Evolutionary conservation across 768 basidiomycete genomes (phyloP).

Genomic region (Leucosporidium yakuticum): DNA sequence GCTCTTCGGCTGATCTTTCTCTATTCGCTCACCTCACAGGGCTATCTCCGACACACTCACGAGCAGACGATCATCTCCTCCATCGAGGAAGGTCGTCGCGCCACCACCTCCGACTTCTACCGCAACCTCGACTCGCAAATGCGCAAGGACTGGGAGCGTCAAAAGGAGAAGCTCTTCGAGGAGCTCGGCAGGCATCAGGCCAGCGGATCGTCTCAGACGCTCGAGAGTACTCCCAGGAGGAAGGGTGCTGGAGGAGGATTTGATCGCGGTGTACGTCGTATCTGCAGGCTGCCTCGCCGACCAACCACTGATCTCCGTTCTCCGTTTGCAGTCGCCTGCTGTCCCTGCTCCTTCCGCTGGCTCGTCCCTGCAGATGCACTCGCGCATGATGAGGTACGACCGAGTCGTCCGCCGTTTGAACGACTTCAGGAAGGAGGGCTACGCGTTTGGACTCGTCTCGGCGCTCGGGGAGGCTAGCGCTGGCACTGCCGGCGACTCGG

Average conservation of each 20-base stretch:
- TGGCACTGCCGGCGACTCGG: constrained; percentile 17
- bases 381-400: constrained; percentile 94
- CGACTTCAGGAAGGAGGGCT: constrained; percentile 52
- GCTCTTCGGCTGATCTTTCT: too few relatives aligned
- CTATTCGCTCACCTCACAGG: constrained; percentile 39
- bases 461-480: constrained; percentile 48
- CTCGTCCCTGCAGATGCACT: constrained; percentile 52
- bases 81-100: constrained; percentile 79
- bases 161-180: constrained; percentile 83
- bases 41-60: constrained; percentile 89
- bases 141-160: constrained; percentile 77
- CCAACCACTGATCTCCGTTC: neutral
- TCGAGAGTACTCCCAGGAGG: constrained; percentile 11
- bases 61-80: constrained; percentile 91
- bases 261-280: constrained; percentile 15
- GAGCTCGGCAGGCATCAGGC: constrained; percentile 57
- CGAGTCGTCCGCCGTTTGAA: constrained; percentile 73
- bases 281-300: neutral
- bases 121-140: constrained; percentile 67
- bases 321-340: neutral
- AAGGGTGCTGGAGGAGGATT: constrained; percentile 18
- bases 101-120: constrained; percentile 81
- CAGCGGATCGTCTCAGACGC: neutral
- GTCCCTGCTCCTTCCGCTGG: neutral
- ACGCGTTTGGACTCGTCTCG: constrained; percentile 39